Conservation (phyloP, 106 monocot species). For the Chionographis japonica region DNA sequence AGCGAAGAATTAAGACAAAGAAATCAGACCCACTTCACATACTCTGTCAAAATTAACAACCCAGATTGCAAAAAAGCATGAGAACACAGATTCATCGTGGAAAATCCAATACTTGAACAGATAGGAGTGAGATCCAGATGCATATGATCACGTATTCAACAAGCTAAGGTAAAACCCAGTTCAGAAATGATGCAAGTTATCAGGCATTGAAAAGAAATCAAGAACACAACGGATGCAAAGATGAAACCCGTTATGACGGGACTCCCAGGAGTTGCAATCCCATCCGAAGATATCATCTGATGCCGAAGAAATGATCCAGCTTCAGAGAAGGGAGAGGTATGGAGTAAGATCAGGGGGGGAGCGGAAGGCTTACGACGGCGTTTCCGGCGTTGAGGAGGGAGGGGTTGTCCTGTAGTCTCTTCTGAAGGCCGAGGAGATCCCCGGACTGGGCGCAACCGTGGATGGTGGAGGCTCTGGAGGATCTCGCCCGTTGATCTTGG, state of each 20-base stretch:
- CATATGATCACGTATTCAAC: too few relatives aligned
- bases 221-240: too few relatives aligned
- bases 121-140: too few relatives aligned
- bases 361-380: constrained; percentile 39
- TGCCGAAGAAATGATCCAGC: too few relatives aligned
- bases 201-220: too few relatives aligned
- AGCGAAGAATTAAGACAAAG: background rate
- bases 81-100: background rate
- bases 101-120: too few relatives aligned
- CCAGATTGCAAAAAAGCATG: background rate
- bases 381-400: constrained; percentile 72
- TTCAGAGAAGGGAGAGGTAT: background rate
- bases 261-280: too few relatives aligned
- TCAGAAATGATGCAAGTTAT: too few relatives aligned
- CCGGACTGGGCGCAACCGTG: constrained; percentile 71
- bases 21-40: background rate
- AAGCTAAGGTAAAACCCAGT: too few relatives aligned
- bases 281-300: too few relatives aligned
- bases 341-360: background rate
- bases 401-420: constrained; percentile 57
- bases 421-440: constrained; percentile 69
- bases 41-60: background rate
- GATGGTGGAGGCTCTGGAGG: constrained; percentile 37
- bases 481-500: constrained; percentile 30
- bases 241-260: too few relatives aligned